phyloP scores from a whole-genome alignment of 2,329 filamentous ascomycete species.

The Aspergillus ruber region DNA sequence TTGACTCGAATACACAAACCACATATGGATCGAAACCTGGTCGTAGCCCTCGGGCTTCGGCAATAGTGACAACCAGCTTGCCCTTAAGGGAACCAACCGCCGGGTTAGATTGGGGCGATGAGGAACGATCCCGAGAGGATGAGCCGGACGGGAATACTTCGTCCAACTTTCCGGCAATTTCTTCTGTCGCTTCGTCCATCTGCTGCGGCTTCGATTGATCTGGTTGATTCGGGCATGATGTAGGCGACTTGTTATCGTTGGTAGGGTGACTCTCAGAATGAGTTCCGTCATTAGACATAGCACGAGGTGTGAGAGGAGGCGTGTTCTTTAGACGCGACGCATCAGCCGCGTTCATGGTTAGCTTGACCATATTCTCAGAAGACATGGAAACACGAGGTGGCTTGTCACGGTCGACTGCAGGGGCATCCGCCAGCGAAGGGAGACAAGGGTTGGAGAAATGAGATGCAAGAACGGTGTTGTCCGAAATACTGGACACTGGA shows the following conservation, averaged over 20 bases:
- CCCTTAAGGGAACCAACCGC: constrained; percentile 70
- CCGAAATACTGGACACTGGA: constrained; percentile 60
- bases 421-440: constrained; percentile 40
- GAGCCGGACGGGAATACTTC: constrained; percentile 28
- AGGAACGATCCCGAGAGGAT: background rate
- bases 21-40: constrained; percentile 87
- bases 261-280: constrained; percentile 27
- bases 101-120: constrained; percentile 41
- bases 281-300: constrained; percentile 61
- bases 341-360: constrained; percentile 70
- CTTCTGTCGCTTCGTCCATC: constrained; percentile 24
- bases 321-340: constrained; percentile 71
- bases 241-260: constrained; percentile 16
- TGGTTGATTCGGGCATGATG: constrained; percentile 12
- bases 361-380: constrained; percentile 51
- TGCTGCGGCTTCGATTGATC: constrained; percentile 10
- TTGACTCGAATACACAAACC: constrained; percentile 92
- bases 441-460: constrained; percentile 64
- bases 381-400: constrained; percentile 32
- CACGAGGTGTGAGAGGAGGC: constrained; percentile 80
- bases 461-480: constrained; percentile 58
- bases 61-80: constrained; percentile 82
- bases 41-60: constrained; percentile 73
- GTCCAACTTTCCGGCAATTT: constrained; percentile 31
- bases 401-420: constrained; percentile 45